Percentiles rank a stretch among this genome's conserved stretches.
Evolutionary conservation across 2,329 filamentous ascomycete species (phyloP).

Genomic region (Epichloe gansuensis): DNA sequence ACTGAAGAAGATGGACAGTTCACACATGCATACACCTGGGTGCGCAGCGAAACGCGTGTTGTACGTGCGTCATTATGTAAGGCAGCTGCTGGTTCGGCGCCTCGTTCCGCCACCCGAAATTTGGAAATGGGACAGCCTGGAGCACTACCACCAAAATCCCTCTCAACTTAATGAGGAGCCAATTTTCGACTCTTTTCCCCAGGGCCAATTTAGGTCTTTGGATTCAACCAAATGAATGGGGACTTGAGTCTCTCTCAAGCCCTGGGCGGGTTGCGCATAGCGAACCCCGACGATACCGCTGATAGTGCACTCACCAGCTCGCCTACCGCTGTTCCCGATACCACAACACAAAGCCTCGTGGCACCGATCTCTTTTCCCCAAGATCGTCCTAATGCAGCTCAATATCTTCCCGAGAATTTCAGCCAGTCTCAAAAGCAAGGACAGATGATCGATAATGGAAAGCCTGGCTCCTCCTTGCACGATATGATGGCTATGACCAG

Average conservation of each 20-base stretch:
- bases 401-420: not conserved
- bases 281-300: constrained; percentile 75
- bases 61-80: constrained; percentile 7
- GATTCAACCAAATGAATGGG: constrained; percentile 59
- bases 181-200: constrained; percentile 10
- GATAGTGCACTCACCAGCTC: constrained; percentile 11
- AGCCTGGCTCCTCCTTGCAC: not conserved
- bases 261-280: constrained; percentile 88
- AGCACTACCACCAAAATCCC: constrained; percentile 1
- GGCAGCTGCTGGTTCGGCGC: constrained; percentile 4
- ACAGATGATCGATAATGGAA: not conserved
- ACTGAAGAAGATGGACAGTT: not conserved
- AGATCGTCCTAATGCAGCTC: not conserved
- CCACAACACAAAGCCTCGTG: constrained; percentile 8
- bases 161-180: constrained; percentile 1
- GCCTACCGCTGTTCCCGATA: constrained; percentile 13
- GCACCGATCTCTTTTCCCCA: constrained; percentile 6
- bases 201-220: constrained; percentile 13
- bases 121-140: not conserved
- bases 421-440: not conserved
- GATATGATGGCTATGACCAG: not conserved
- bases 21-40: not conserved
- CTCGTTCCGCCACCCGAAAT: constrained; percentile 5
- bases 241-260: constrained; percentile 87
- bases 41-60: not conserved